A percentile compares a stretch with the other conserved stretches of the same genome.
phyloP scores from a whole-genome alignment of 1,284 basidiomycete species.

The Heterobasidion irregulare region DNA sequence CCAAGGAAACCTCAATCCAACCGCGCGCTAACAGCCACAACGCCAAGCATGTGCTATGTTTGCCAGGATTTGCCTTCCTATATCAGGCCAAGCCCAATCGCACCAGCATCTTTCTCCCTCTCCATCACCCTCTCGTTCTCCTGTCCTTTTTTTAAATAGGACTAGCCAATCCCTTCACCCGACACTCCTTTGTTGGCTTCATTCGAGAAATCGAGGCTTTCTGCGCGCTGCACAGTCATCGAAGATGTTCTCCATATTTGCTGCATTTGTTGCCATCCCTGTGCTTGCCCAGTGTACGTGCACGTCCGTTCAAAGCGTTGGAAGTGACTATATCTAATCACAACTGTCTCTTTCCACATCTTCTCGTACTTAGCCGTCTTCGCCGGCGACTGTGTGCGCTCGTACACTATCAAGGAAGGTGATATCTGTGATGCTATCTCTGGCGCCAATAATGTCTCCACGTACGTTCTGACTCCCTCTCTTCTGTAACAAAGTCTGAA shows the following conservation, averaged over 20 bases:
- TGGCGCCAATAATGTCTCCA: constrained; percentile 53
- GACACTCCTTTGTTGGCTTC: background rate
- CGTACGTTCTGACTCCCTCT: constrained; percentile 29
- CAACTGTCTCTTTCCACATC: constrained; percentile 1
- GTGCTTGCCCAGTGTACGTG: constrained; percentile 35
- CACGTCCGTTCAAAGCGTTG: background rate
- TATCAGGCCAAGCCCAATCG: background rate
- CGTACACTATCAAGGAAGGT: constrained; percentile 48
- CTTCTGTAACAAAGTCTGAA: background rate
- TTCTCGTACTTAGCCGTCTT: constrained; percentile 24
- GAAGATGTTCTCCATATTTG: constrained; percentile 3
- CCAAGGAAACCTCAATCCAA: background rate
- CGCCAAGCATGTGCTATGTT: background rate
- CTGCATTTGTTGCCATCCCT: constrained; percentile 32
- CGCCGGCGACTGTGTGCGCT: constrained; percentile 45
- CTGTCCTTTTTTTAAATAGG: background rate
- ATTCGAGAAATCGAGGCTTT: background rate
- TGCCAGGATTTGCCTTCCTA: background rate
- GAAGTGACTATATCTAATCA: background rate
- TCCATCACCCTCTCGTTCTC: background rate
- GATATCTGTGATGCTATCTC: constrained; percentile 69
- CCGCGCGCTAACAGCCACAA: background rate
- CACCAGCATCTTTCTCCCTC: constrained; percentile 20
- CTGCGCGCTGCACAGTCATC: background rate
- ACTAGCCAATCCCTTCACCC: background rate